phyloP scores from a whole-genome alignment of 2,329 filamentous ascomycete genomes.

The Coniella lustricola region DNA sequence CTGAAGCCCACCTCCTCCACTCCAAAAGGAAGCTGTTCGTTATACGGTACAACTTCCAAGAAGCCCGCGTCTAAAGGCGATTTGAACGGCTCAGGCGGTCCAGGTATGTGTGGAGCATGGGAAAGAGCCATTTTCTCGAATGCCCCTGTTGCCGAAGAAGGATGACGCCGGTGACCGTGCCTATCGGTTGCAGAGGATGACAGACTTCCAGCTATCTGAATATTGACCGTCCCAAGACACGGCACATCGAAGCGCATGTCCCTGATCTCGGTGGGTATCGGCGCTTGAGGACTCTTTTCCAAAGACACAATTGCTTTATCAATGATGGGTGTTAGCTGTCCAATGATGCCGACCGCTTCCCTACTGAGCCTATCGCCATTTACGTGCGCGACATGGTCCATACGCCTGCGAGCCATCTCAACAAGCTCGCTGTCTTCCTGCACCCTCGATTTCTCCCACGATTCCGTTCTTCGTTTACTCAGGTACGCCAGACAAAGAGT shows the following conservation, averaged over 20 bases:
- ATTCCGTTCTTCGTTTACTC: constrained; percentile 22
- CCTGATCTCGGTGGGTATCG: constrained; percentile 12
- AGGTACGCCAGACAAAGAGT: constrained; percentile 45
- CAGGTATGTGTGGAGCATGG: constrained; percentile 11
- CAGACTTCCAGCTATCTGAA: constrained; percentile 23
- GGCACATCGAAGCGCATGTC: constrained; percentile 36
- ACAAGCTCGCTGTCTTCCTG: constrained; percentile 31
- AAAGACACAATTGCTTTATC: constrained; percentile 19
- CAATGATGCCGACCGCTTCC: constrained; percentile 37
- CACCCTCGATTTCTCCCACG: constrained; percentile 17
- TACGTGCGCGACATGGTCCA: constrained; percentile 30
- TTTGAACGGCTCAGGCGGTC: neutral
- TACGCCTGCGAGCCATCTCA: constrained; percentile 28
- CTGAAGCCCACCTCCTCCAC: neutral
- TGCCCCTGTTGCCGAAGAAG: constrained; percentile 1
- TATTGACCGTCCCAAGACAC: constrained; percentile 40
- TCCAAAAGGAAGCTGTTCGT: constrained; percentile 5
- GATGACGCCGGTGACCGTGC: constrained; percentile 1
- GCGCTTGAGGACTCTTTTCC: neutral
- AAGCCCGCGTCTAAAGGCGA: neutral
- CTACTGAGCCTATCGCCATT: constrained; percentile 35
- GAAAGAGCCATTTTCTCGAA: constrained; percentile 7
- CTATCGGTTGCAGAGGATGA: neutral
- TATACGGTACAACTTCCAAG: constrained; percentile 7
- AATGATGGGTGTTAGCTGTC: constrained; percentile 36